Conservation (phyloP, 2,329 filamentous ascomycete species). For the Aspergillus novofumigatus region DNA sequence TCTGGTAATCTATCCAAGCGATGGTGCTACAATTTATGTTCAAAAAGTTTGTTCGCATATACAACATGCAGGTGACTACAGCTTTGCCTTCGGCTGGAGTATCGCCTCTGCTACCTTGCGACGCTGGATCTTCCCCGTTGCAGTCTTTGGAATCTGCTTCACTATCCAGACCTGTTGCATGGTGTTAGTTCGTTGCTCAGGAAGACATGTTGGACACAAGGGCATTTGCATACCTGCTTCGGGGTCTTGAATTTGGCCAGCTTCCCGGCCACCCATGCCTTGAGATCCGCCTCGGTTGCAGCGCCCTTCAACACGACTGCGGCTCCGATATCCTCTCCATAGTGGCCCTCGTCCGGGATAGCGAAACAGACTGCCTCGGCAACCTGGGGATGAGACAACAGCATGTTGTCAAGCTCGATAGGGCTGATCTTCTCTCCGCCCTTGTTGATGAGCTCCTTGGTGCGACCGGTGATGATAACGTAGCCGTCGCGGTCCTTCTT, state of each 20-base stretch:
- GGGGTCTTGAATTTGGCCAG: constrained; percentile 82
- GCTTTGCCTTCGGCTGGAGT: constrained; percentile 54
- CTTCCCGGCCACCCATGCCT: constrained; percentile 63
- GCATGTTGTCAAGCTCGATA: constrained; percentile 79
- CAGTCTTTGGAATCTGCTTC: constrained; percentile 81
- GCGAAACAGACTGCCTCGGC: constrained; percentile 80
- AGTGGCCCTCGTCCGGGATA: constrained; percentile 69
- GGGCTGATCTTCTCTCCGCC: constrained; percentile 86
- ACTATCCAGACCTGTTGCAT: constrained; percentile 67
- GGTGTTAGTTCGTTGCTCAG: constrained; percentile 8
- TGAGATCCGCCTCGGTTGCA: constrained; percentile 58
- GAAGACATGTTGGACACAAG: background rate
- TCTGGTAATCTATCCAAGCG: background rate
- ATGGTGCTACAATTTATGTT: background rate
- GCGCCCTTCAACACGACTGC: constrained; percentile 69
- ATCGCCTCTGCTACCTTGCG: constrained; percentile 82
- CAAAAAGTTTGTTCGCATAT: background rate
- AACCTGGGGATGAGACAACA: constrained; percentile 68
- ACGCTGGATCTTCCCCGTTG: constrained; percentile 85
- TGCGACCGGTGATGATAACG: constrained; percentile 80
- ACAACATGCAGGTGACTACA: constrained; percentile 32
- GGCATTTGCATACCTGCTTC: constrained; percentile 58
- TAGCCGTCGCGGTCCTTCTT: constrained; percentile 77
- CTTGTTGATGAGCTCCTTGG: constrained; percentile 89
- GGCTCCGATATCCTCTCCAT: constrained; percentile 75